phyloP scores from a whole-genome alignment of 129 eudicot genomes.

The Tanacetum coccineum region DNA sequence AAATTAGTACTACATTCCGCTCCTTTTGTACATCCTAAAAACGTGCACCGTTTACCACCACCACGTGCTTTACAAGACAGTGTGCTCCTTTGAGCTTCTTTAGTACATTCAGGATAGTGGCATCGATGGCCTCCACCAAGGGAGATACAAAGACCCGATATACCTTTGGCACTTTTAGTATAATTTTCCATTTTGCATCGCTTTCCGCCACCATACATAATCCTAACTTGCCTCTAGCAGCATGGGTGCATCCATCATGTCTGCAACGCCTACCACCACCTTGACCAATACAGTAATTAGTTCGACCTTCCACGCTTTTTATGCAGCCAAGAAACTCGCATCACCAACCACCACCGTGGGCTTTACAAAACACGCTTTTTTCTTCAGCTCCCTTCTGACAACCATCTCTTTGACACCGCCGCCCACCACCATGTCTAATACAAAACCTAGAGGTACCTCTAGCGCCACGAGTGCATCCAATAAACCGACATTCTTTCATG shows the following conservation, averaged over 20 bases:
- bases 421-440: conserved; percentile 87
- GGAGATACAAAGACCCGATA: conserved; percentile 65
- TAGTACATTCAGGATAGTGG: conserved; percentile 48
- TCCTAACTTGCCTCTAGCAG: conserved; percentile 87
- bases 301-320: conserved; percentile 86
- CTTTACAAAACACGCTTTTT: conserved; percentile 73
- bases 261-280: conserved; percentile 88
- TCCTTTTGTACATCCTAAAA: conserved; percentile 71
- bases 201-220: conserved; percentile 91
- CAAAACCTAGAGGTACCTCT: conserved; percentile 91
- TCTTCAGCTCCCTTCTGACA: conserved; percentile 93
- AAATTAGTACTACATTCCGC: conserved; percentile 89
- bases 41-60: conserved; percentile 82
- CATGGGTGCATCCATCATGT: conserved; percentile 66
- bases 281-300: conserved; percentile 75
- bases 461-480: conserved; percentile 75
- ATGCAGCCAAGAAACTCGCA: conserved; percentile 78
- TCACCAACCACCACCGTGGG: conserved; percentile 91
- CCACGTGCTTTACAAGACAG: conserved; percentile 86
- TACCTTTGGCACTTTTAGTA: conserved; percentile 73
- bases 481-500: conserved; percentile 51
- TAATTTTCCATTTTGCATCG: conserved; percentile 67
- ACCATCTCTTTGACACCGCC: conserved; percentile 69
- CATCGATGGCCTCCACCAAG: conserved; percentile 92
- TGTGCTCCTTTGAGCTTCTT: conserved; percentile 98